Evolutionary conservation across 352 stramenopile species (phyloP).

Genomic region (Globisporangium alternatum): DNA sequence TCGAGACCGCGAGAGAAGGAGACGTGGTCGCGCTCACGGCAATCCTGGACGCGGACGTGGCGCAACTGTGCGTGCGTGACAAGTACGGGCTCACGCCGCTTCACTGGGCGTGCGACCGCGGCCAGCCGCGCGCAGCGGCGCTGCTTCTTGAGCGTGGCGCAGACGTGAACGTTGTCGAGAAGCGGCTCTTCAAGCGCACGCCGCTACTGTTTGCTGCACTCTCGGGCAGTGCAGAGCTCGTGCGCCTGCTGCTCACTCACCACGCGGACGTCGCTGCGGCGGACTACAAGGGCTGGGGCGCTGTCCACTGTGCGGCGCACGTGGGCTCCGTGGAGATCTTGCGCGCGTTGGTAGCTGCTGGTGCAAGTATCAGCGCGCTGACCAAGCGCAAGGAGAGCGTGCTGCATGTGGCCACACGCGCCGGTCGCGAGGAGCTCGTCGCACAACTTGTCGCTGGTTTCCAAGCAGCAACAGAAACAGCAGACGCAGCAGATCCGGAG

Average conservation of each 20-base stretch:
- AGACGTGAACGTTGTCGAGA: conserved; percentile 55
- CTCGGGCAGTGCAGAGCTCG: conserved; percentile 26
- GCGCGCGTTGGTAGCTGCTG: conserved; percentile 22
- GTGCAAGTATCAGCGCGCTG: conserved; percentile 18
- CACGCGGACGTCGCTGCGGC: conserved; percentile 33
- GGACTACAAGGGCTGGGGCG: conserved; percentile 61
- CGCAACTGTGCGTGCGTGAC: conserved; percentile 37
- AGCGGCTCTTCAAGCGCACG: conserved; percentile 62
- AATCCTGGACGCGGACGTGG: conserved; percentile 29
- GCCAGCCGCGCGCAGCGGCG: conserved; percentile 23
- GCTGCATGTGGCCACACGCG: conserved; percentile 35
- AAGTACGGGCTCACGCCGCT: conserved; percentile 73
- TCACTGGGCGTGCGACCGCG: conserved; percentile 70
- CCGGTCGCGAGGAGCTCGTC: conserved; percentile 26
- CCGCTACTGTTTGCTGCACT: conserved; percentile 68
- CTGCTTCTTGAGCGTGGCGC: conserved; percentile 40
- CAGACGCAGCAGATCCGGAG: background rate
- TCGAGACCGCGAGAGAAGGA: conserved; percentile 56
- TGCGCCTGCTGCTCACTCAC: conserved; percentile 37
- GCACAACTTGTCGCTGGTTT: conserved; percentile 14
- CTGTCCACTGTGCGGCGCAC: conserved; percentile 55
- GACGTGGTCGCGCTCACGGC: conserved; percentile 31
- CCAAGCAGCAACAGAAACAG: too few relatives aligned
- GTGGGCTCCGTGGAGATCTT: conserved; percentile 27
- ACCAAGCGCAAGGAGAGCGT: conserved; percentile 29